phyloP scores from a whole-genome alignment of 169 alveolate genomes.

The Plasmodium gallinaceum region DNA sequence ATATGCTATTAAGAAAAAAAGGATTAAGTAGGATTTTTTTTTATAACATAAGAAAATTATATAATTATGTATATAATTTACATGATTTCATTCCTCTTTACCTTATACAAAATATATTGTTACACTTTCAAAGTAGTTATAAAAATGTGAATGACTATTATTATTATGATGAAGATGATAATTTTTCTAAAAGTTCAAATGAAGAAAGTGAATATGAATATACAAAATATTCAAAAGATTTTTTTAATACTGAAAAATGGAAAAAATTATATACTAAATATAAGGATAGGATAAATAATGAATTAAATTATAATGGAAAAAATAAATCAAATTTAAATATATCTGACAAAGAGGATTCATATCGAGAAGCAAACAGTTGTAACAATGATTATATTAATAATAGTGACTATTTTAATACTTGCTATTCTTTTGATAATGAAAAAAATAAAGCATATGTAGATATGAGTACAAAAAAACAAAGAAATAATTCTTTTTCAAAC shows the following conservation, averaged over 20 bases:
- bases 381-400: too few species aligned
- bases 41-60: constrained; percentile 27
- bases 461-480: too few species aligned
- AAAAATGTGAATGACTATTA: constrained; percentile 20
- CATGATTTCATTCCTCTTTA: constrained; percentile 47
- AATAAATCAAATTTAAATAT: background rate
- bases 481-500: too few species aligned
- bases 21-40: constrained; percentile 9
- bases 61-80: constrained; percentile 53
- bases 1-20: constrained; percentile 26
- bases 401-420: too few species aligned
- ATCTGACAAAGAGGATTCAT: background rate
- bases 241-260: constrained; percentile 30
- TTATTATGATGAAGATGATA: constrained; percentile 21
- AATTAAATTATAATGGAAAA: background rate
- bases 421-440: too few species aligned
- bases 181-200: background rate
- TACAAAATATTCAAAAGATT: constrained; percentile 11
- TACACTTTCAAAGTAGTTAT: constrained; percentile 15
- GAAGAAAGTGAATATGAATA: constrained; percentile 44
- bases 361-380: background rate
- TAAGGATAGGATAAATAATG: background rate
- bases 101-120: constrained; percentile 34
- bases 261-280: constrained; percentile 26
- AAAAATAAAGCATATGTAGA: too few species aligned